Evolutionary conservation across 2,329 filamentous ascomycete species (phyloP), one percentile per base, ranked within the genome.

Genomic region (Fusarium illudens): DNA sequence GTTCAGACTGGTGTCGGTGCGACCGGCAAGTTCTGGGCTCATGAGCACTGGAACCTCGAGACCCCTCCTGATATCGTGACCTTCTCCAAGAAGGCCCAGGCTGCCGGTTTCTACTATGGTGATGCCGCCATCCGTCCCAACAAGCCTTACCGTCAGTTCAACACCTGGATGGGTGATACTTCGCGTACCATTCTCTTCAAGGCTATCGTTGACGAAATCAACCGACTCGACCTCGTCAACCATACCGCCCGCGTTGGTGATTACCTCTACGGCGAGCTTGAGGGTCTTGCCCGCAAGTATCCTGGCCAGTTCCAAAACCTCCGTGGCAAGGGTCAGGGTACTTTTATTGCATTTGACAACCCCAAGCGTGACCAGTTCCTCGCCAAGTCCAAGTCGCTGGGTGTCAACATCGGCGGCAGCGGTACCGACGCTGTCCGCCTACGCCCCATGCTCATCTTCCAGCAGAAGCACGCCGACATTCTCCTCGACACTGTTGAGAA

Each of bases 161-260:
- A 97, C 86, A 97, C 93, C 50, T 97, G 94, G 94, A 96, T 97
- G 91, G 94, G 94, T 74, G 94, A 97, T 82, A 94, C 94, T 15
- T 90, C 91, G 13, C 90, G 93, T 63, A 93, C 92, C 15, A 83
- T 97, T 63, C 86, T 97, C 70, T 97, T 96, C 90, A 89, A 92
- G 67, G 91, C 89, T 75, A 97, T 97, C 81, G 87, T 95, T 76
- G 81, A 92, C 61, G 93, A 97, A 82, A 90, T 97, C 59, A 84
- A 93, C 79, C 84, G 88, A 52, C 84, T 92, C 60, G 87, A 91
- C 74, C 86, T 97, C n/a, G 92, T 97, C 53, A 84, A 88, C 76
- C 85, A 93, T 80, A 97, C 94, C 3, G 92, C 92, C 33, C 81
- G 82, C 60, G 91, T 93, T 13, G 94, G 94, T 64, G 87, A 90